Base-by-base conservation (phyloP, 2,329 filamentous ascomycete species). In the Neodidymelliopsis sp. region DNA sequence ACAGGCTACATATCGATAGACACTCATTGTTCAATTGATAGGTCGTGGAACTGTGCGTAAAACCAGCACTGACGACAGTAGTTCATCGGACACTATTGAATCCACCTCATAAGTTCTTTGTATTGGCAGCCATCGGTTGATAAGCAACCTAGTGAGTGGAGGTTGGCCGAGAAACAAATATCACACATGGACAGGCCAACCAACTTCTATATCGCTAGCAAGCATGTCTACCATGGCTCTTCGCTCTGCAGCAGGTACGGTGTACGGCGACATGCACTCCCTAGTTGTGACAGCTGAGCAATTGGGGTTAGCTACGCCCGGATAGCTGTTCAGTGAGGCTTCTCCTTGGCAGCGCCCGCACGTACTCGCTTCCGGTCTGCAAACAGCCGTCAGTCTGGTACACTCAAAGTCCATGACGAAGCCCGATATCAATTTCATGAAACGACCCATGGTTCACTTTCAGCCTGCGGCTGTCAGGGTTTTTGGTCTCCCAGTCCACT, bases 1-100 rank as follows among this genome's bases (percentile, higher is more conserved):
- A 45, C 40, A 37, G 24, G 29, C 27, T 49, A 45, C 30, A 41
- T 20, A 45, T 41, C 24, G 29, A 37, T 50, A 50, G 40, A 50
- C 47, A 36, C 40, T 45, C 47, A 27, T 49, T 47, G 35, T 40
- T 31, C 28, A 46, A 43, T 49, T 44, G 11, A 15, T 15, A 35
- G 15, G 31, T 43, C 31, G 16, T 29, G n/a, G n/a, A 24, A 15
- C n/a, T n/a, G n/a, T n/a, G n/a, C n/a, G n/a, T n/a, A n/a, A n/a
- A n/a, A n/a, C n/a, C n/a, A n/a, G n/a, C n/a, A n/a, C n/a, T n/a
- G n/a, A n/a, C n/a, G n/a, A n/a, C n/a, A n/a, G n/a, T n/a, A n/a
- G n/a, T n/a, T n/a, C n/a, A n/a, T n/a, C n/a, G n/a, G n/a, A n/a
- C n/a, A n/a, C n/a, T n/a, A n/a, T n/a, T n/a, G n/a, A n/a, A n/a